Conservation (phyloP, 2,329 filamentous ascomycete species). For the Trichophyton schoenleinii region DNA sequence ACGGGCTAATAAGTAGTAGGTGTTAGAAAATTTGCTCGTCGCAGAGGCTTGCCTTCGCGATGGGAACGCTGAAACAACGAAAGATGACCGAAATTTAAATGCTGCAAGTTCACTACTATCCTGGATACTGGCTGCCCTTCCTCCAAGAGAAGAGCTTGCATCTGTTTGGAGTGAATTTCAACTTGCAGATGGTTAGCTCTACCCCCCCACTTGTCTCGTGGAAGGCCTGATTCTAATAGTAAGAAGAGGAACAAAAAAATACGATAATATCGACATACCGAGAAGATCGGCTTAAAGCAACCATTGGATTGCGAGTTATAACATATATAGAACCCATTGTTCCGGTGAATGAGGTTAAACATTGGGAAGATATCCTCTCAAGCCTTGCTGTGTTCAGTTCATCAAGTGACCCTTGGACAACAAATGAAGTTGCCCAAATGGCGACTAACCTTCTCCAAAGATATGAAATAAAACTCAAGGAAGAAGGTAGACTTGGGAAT, state of each 20-base stretch:
- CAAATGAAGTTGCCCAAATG: constrained; percentile 13
- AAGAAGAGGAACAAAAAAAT: neutral
- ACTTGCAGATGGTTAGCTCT: constrained; percentile 11
- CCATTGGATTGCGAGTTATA: constrained; percentile 23
- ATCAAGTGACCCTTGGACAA: constrained; percentile 26
- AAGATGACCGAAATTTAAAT: constrained; percentile 15
- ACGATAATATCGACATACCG: constrained; percentile 14
- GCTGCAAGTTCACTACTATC: constrained; percentile 20
- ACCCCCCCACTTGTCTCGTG: neutral
- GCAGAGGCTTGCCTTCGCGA: constrained; percentile 17
- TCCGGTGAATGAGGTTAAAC: constrained; percentile 14
- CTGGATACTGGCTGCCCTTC: constrained; percentile 22
- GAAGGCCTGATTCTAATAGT: neutral
- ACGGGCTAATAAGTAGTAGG: constrained; percentile 14
- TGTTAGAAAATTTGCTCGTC: constrained; percentile 23
- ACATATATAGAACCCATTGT: constrained; percentile 13
- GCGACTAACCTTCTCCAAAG: constrained; percentile 15
- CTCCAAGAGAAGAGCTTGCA: constrained; percentile 25
- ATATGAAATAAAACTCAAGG: constrained; percentile 7
- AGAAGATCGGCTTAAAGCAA: constrained; percentile 18
- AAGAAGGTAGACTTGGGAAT: constrained; percentile 13
- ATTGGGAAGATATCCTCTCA: constrained; percentile 19
- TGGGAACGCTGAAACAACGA: constrained; percentile 12
- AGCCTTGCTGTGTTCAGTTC: constrained; percentile 24
- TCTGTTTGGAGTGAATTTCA: constrained; percentile 18